Percentiles rank a stretch among this genome's conserved stretches.
These are phyloP conservation scores for Elsinoe arachidis DNA, from an alignment of 2,329 filamentous ascomycete genomes.

Conservation along the genomic window DNA sequence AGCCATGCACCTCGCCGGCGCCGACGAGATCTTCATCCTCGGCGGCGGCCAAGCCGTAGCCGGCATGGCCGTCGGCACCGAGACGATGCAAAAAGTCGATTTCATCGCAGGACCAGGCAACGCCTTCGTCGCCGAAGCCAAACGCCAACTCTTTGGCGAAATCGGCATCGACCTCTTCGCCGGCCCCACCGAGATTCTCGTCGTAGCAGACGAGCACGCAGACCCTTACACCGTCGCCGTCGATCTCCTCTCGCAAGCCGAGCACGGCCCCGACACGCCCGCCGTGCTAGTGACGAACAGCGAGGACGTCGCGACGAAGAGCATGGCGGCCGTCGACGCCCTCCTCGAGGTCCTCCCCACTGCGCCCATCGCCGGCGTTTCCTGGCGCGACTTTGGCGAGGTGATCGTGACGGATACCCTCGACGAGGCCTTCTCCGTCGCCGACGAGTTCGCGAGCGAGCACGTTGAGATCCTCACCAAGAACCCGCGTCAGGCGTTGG, in stretches of 20 bases:
- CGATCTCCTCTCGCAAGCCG: conserved; percentile 42
- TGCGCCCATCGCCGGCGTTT: conserved; percentile 34
- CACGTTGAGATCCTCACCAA: conserved; percentile 45
- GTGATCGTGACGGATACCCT: conserved; percentile 36
- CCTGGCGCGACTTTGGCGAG: conserved; percentile 42
- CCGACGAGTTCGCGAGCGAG: conserved; percentile 42
- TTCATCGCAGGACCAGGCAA: conserved; percentile 48
- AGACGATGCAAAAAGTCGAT: conserved; percentile 41
- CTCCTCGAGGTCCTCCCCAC: conserved; percentile 37
- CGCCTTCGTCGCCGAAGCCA: conserved; percentile 46
- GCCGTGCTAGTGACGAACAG: conserved; percentile 44
- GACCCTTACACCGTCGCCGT: conserved; percentile 40
- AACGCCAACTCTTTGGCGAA: conserved; percentile 45
- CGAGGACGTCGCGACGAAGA: conserved; percentile 32
- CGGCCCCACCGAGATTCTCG: conserved; percentile 45
- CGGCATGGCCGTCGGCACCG: conserved; percentile 45
- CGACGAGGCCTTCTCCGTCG: conserved; percentile 37
- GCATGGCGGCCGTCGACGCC: conserved; percentile 31
- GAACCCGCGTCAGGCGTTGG: conserved; percentile 40
- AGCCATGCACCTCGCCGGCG: conserved; percentile 43
- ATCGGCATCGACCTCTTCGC: conserved; percentile 48
- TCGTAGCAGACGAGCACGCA: conserved; percentile 41
- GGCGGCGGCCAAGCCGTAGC: conserved; percentile 47
- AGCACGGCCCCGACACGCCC: conserved; percentile 46
- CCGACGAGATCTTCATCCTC: conserved; percentile 44